Evolutionary conservation across 176 grass and related monocot species (phyloP), one percentile per base, ranked within the genome.

Genomic region (Oryza longistaminata): DNA sequence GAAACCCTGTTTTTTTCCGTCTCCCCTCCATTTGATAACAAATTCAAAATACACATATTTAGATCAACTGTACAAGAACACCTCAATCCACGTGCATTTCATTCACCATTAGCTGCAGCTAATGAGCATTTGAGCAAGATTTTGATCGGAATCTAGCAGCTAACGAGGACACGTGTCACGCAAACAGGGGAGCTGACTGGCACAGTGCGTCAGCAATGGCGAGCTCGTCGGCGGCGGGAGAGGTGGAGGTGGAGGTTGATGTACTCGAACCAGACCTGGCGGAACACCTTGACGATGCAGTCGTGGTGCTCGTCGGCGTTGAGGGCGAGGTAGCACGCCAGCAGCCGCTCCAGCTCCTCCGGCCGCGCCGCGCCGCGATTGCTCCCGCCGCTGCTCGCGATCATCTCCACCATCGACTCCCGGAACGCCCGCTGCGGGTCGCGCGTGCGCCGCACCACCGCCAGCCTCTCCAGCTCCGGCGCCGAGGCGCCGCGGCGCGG

Each of bases 321-420:
- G 43, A 97, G 86, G 9, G 94, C 77, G 16, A 97, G 92, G 86
- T 97, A 97, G 78, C 94, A 97, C 61, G 94, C 90, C 22, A 97
- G 76, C 68, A 97, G 83, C 49, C 92, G 81, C 94, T 97, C 92
- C 43, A 97, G 90, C 85, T 97, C 92, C 68, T 88, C 90, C 5
- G 90, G 77, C 91, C 73, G 68, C 17, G 71, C 43, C 4, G 64
- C 73, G 39, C 82, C n/a, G n/a, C n/a, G n/a, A n/a, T n/a, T 58
- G 53, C 53, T 82, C 35, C 86, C 85, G 33, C 85, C 70, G 46
- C 82, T 90, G 86, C 81, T 87, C 22, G 83, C 40, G 48, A 94
- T 92, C 94, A 97, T 97, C 90, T 94, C 94, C 43, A 87, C 80
- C 94, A 97, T 97, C 2, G 94, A 97, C 33, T 94, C 89, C 31